Evolutionary conservation across 148 eudicot species (phyloP).

Genomic region (Amaranthus palmeri): DNA sequence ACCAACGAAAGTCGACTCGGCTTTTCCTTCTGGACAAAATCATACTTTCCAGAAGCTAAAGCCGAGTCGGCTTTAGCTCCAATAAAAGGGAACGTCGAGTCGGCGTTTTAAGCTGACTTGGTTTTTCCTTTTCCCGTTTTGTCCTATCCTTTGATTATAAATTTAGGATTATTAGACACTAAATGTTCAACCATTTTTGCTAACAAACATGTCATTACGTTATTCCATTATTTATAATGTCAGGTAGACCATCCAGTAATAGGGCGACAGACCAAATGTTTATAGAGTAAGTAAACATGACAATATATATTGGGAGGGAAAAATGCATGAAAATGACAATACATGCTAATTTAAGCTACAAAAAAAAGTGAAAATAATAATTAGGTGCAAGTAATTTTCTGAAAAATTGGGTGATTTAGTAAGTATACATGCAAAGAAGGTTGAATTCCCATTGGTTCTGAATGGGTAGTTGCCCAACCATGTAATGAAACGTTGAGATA

Average conservation of each 20-base stretch:
- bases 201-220: no score
- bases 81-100: no score
- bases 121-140: no score
- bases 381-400: background rate
- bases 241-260: background rate
- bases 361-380: background rate
- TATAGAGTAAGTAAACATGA: slow-evolving; percentile 1
- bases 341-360: background rate
- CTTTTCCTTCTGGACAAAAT: no score
- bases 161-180: no score
- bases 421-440: background rate
- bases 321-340: slow-evolving; percentile 19
- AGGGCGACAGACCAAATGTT: slow-evolving; percentile 16
- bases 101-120: no score
- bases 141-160: no score
- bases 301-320: slow-evolving; percentile 6
- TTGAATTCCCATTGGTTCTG: slow-evolving; percentile 15
- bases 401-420: background rate
- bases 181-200: no score
- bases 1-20: no score
- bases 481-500: slow-evolving; percentile 21
- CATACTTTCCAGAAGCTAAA: no score
- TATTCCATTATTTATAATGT: background rate
- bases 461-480: slow-evolving; percentile 24
- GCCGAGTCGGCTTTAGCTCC: no score